These are phyloP conservation scores for Xylaria sp. DNA, from an alignment of 495 filamentous ascomycete species.

Conservation along the genomic window DNA sequence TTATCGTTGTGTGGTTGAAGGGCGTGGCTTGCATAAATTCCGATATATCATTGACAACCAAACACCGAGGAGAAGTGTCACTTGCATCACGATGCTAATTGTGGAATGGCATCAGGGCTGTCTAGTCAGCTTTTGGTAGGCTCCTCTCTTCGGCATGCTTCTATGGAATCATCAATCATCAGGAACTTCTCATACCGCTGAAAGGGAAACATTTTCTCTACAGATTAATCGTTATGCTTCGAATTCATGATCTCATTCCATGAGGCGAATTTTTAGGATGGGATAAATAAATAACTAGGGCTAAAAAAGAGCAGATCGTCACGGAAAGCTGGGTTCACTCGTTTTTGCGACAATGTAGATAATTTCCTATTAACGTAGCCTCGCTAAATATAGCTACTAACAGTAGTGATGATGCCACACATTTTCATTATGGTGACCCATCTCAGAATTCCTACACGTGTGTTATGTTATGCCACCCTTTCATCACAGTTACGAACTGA, in stretches of 20 bases:
- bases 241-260: not conserved
- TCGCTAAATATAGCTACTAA: not conserved
- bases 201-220: not conserved
- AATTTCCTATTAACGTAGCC: not conserved
- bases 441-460: not conserved
- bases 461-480: not conserved
- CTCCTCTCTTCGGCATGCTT: not conserved
- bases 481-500: not conserved
- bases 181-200: not conserved
- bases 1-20: not conserved
- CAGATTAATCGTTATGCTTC: not conserved
- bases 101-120: not conserved
- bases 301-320: not conserved
- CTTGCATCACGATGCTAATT: not conserved
- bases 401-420: not conserved
- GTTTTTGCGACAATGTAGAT: not conserved
- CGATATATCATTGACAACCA: not conserved
- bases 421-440: not conserved
- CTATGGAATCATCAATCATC: not conserved
- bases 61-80: slow-evolving; percentile 13
- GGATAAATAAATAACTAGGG: not conserved
- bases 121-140: not conserved
- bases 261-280: not conserved
- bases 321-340: not conserved
- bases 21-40: slow-evolving; percentile 5